Evolutionary conservation across 31 red algal genomes (phyloP).

Genomic region (Bonnemaisonia californica): DNA sequence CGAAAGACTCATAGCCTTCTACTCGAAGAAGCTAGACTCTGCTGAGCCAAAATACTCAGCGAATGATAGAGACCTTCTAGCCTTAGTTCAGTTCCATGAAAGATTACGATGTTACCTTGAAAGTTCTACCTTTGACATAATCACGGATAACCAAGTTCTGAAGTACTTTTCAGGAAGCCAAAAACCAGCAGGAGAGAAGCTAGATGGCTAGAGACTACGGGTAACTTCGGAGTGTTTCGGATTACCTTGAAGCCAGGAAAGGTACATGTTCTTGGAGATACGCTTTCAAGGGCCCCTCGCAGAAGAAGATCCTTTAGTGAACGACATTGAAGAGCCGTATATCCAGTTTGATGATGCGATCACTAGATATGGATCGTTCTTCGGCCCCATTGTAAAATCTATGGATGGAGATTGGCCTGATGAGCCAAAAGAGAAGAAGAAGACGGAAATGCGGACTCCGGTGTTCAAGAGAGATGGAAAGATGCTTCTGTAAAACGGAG

Average conservation of each 20-base stretch:
- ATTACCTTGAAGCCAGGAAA: slow-evolving; percentile 5
- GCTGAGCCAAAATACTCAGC: slow-evolving; percentile 19
- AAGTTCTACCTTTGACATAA: slow-evolving; percentile 13
- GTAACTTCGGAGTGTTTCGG: slow-evolving; percentile 1
- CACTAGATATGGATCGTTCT: too few species aligned
- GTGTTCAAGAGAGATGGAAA: too few species aligned
- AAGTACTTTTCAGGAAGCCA: slow-evolving; percentile 15
- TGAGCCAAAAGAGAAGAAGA: too few species aligned
- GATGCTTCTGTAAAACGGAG: too few species aligned
- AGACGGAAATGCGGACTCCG: too few species aligned
- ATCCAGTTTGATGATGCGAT: too few species aligned
- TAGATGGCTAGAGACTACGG: slow-evolving; percentile 2
- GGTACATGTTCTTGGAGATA: slow-evolving; percentile 26
- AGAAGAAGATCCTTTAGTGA: too few species aligned
- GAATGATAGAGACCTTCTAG: slow-evolving; percentile 29
- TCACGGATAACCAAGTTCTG: slow-evolving; percentile 31
- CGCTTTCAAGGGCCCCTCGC: too few species aligned
- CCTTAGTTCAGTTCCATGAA: slow-evolving; percentile 10
- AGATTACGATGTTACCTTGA: slow-evolving; percentile 31
- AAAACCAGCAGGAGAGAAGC: slow-evolving; percentile 12
- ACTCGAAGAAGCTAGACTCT: slow-evolving; percentile 2
- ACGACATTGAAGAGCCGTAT: too few species aligned
- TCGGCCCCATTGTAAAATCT: too few species aligned
- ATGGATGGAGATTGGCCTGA: too few species aligned
- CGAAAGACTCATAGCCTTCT: not conserved